These are phyloP conservation scores for Chloris gayana DNA, from an alignment of 176 grass and related monocot species.

Conservation along the genomic window DNA sequence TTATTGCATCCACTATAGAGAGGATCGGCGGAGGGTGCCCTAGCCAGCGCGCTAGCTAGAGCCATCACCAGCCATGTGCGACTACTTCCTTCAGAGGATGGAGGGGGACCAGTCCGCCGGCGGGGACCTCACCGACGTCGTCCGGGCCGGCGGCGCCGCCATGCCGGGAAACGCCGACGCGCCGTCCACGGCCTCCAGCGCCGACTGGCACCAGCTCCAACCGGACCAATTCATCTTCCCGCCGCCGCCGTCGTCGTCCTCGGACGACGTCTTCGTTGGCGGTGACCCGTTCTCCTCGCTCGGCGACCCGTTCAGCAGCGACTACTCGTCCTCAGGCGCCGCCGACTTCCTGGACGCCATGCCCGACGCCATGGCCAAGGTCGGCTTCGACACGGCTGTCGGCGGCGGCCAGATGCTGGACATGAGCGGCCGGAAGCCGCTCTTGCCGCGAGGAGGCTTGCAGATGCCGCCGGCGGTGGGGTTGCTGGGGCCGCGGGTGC, in stretches of 20 bases:
- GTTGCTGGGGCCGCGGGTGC: conserved; percentile 32
- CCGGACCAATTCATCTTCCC: conserved; percentile 40
- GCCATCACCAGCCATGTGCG: conserved; percentile 38
- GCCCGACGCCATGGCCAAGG: conserved; percentile 42
- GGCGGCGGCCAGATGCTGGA: conserved; percentile 28
- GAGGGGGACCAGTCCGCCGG: conserved; percentile 51
- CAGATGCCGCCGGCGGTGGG: conserved; percentile 44
- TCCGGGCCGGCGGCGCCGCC: conserved; percentile 50
- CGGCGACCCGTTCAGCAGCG: conserved; percentile 64
- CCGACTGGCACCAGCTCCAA: conserved; percentile 53
- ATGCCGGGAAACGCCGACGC: conserved; percentile 29
- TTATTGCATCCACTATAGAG: conserved; percentile 45
- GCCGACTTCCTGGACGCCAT: conserved; percentile 51
- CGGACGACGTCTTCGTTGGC: background rate
- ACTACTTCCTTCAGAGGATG: conserved; percentile 64
- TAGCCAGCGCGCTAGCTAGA: conserved; percentile 9
- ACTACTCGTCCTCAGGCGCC: conserved; percentile 37
- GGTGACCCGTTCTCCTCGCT: conserved; percentile 63
- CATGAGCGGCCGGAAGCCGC: conserved; percentile 46
- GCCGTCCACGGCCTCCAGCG: conserved; percentile 37
- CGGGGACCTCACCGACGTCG: conserved; percentile 60
- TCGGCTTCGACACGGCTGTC: conserved; percentile 45
- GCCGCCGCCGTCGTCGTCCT: conserved; percentile 11
- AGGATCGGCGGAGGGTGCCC: conserved; percentile 41
- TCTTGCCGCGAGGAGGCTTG: conserved; percentile 53